Evolutionary conservation across 768 basidiomycete species (phyloP).

Genomic region (Aureoboletus auriporus): DNA sequence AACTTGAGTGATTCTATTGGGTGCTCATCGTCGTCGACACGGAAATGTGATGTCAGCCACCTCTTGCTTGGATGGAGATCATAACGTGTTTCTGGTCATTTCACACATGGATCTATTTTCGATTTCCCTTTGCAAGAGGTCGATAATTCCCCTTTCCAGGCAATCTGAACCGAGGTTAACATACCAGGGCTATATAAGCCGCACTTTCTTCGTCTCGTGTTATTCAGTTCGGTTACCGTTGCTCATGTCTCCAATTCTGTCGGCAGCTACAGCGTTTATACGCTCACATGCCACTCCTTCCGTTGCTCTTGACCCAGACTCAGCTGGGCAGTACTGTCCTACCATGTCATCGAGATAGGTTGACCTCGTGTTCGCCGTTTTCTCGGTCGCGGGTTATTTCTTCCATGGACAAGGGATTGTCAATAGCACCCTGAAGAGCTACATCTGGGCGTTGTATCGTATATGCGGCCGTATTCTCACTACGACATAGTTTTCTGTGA

Average conservation of each 20-base stretch:
- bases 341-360: slow-evolving; percentile 7
- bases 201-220: not conserved
- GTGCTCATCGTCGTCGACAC: no score
- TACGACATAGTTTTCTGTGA: no score
- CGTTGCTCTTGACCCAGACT: not conserved
- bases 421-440: no score
- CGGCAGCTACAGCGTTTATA: slow-evolving; percentile 7
- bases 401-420: not conserved
- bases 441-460: no score
- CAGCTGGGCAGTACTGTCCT: slow-evolving; percentile 4
- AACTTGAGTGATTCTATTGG: no score
- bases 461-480: no score
- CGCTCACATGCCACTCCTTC: slow-evolving; percentile 4
- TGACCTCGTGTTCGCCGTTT: slow-evolving; percentile 14
- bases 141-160: no score
- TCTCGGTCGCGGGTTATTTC: slow-evolving; percentile 15
- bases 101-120: no score
- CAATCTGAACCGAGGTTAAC: slow-evolving; percentile 4
- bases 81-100: no score
- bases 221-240: not conserved
- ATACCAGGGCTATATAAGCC: slow-evolving; percentile 5
- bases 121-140: no score
- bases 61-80: no score
- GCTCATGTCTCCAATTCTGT: slow-evolving; percentile 19
- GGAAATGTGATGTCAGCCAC: no score